Conservation (phyloP, 2,329 filamentous ascomycete species). For the Fusarium hainanense region DNA sequence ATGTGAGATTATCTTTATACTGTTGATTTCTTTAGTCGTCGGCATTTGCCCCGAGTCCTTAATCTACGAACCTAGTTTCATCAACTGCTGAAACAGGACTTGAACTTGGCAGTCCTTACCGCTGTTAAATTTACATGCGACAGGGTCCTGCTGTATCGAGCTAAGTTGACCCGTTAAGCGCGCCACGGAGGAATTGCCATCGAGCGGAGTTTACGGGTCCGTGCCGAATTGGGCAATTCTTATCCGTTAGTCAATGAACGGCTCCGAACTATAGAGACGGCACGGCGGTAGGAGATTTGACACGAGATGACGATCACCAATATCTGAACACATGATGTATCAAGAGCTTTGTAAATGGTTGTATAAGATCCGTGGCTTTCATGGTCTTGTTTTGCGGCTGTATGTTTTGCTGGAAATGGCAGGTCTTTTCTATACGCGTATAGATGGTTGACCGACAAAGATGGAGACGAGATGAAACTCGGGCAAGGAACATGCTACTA, state of each 20-base stretch:
- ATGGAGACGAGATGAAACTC: slow-evolving; percentile 3
- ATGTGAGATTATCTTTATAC: slow-evolving; percentile 10
- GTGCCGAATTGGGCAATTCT: slow-evolving; percentile 8
- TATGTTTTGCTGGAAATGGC: not conserved
- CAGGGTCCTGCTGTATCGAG: not conserved
- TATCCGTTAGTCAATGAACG: not conserved
- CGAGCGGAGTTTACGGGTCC: slow-evolving; percentile 10
- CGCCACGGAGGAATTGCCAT: slow-evolving; percentile 29
- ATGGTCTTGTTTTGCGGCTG: not conserved
- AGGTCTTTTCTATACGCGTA: not conserved
- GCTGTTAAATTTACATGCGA: not conserved
- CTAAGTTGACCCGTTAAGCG: slow-evolving; percentile 4
- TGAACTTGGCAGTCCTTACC: not conserved
- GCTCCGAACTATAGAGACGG: not conserved
- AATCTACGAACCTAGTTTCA: slow-evolving; percentile 22
- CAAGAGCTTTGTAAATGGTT: not conserved
- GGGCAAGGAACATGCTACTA: not conserved
- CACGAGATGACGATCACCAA: not conserved
- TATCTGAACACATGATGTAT: not conserved
- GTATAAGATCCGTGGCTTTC: not conserved
- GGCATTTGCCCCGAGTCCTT: slow-evolving; percentile 8
- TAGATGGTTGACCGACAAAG: not conserved
- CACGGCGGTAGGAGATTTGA: not conserved
- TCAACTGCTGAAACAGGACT: slow-evolving; percentile 1
- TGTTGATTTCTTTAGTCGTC: not conserved